phyloP scores from a whole-genome alignment of 805 yeast genomes.

The Hanseniaspora guilliermondii region DNA sequence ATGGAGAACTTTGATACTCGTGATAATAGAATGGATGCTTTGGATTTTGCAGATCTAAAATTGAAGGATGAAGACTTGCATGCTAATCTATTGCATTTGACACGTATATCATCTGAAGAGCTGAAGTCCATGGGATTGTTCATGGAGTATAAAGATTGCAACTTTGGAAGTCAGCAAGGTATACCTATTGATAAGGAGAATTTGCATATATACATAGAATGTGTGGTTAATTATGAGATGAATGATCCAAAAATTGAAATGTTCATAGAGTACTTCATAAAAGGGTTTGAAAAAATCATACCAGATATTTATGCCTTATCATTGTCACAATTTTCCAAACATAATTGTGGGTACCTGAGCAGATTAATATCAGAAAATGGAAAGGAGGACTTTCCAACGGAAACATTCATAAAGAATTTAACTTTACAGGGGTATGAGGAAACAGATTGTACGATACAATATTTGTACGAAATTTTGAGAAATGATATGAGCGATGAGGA shows the following conservation, averaged over 20 bases:
- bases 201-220: slow-evolving; percentile 60
- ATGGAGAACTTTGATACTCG: neutral
- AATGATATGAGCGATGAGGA: slow-evolving; percentile 55
- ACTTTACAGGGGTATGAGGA: slow-evolving; percentile 53
- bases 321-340: slow-evolving; percentile 12
- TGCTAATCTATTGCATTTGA: slow-evolving; percentile 49
- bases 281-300: slow-evolving; percentile 58
- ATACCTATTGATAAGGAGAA: slow-evolving; percentile 48
- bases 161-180: slow-evolving; percentile 43
- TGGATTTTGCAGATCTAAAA: neutral
- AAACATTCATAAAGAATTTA: slow-evolving; percentile 52
- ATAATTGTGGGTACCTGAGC: slow-evolving; percentile 69
- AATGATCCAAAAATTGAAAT: slow-evolving; percentile 50
- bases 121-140: slow-evolving; percentile 44
- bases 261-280: slow-evolving; percentile 39
- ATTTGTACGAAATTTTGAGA: slow-evolving; percentile 61
- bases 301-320: slow-evolving; percentile 64
- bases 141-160: slow-evolving; percentile 48
- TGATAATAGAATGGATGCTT: neutral
- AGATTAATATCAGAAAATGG: slow-evolving; percentile 68
- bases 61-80: slow-evolving; percentile 38
- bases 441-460: slow-evolving; percentile 43
- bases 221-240: slow-evolving; percentile 65
- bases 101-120: slow-evolving; percentile 29
- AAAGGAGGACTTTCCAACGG: slow-evolving; percentile 53